Evolutionary conservation across 345 rosid genomes (phyloP), one percentile per base, ranked within the genome.

Genomic region (Iberis pinnata): DNA sequence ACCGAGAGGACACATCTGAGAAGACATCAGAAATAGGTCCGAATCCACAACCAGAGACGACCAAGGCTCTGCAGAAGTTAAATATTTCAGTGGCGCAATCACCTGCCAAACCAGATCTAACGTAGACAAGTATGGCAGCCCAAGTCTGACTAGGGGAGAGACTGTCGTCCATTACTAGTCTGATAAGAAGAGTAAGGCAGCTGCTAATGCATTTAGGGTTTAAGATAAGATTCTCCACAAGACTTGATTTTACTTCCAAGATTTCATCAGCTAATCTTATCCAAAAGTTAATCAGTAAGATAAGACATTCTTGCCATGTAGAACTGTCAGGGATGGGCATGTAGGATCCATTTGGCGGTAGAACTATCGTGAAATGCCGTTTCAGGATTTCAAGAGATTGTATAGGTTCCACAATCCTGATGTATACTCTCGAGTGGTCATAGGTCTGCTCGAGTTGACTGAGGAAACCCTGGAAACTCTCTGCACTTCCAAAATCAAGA

Each of bases 91-190:
- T 56, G 65, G 72, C 41, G 20, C 52, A 61, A 64, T 76, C 88
- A 43, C 82, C 82, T 17, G 37, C 53, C 48, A 86, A 65, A 43
- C 88, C 85, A 47, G 61, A 56, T 41, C 61, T 73, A 49, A 78
- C 59, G 52, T 82, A 83, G 63, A 65, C 69, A 49, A 75, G 47
- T 57, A 86, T 49, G 44, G 81, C 79, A 61, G 75, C 75, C 95
- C 90, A 92, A 40, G 81, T 80, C 70, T 92, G 97, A 78, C 81
- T 85, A 15, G 99, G 99, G 43, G 99, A 83, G 49, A 92, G 75
- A 62, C 62, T 72, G 75, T 88, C 99, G 60, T 92, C 89, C 81
- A 80, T 72, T 60, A 88, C 81, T 72, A 92, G 75, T 67, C 70
- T 85, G 56, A 78, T 75, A 33, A 92, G 64, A 70, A 72, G 71